phyloP scores from a whole-genome alignment of 208 protist species.

The Naegleria lovaniensis region DNA sequence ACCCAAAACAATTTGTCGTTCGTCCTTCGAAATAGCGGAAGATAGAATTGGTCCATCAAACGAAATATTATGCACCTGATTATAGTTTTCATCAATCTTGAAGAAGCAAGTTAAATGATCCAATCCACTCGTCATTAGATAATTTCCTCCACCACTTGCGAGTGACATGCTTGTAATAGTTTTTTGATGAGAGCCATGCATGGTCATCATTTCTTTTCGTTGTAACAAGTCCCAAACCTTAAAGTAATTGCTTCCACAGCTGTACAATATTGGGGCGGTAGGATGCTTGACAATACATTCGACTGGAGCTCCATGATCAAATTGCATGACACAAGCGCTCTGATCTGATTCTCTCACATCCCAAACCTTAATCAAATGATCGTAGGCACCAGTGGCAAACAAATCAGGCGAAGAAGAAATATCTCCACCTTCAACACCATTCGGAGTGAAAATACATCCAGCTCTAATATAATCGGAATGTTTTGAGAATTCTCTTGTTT shows the following conservation, averaged over 20 bases:
- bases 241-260: neutral
- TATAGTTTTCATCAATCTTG: slow-evolving; percentile 11
- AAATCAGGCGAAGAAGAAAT: neutral
- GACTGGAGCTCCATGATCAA: neutral
- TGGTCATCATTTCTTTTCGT: neutral
- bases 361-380: neutral
- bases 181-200: neutral
- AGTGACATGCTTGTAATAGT: neutral
- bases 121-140: slow-evolving; percentile 1
- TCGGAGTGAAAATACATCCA: neutral
- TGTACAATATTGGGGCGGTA: neutral
- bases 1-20: slow-evolving; percentile 3
- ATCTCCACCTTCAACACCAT: neutral
- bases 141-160: neutral
- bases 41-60: neutral
- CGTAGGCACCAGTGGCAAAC: neutral
- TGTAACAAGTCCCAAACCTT: neutral
- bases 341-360: neutral
- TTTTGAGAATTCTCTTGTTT: neutral
- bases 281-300: slow-evolving; percentile 12
- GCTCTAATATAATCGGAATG: neutral
- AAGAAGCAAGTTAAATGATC: neutral
- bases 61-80: neutral
- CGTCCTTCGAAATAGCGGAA: neutral
- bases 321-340: neutral